Percentiles rank a stretch among this genome's conserved stretches.
Conservation (phyloP, 176 grass and related monocot genomes). For the Hsuehochloa calcarea region DNA sequence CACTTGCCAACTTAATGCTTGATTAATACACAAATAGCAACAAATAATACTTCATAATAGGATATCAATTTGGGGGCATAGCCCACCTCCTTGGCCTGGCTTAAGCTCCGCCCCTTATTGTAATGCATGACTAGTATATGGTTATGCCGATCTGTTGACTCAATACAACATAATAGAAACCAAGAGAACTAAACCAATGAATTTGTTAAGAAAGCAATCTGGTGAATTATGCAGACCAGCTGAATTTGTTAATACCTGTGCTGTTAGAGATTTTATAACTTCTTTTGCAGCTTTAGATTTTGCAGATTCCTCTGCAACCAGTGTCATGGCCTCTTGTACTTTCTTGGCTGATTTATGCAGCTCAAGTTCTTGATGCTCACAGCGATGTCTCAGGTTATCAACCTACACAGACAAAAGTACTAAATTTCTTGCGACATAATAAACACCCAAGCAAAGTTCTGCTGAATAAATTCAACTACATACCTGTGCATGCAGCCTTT, state of each 20-base stretch:
- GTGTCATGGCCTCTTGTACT: constrained; percentile 65
- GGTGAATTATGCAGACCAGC: neutral
- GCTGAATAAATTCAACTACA: constrained; percentile 14
- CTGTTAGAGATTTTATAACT: constrained; percentile 96
- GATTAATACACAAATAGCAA: too few species aligned
- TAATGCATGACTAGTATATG: neutral
- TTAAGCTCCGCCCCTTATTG: neutral
- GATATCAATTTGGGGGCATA: too few species aligned
- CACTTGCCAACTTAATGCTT: too few species aligned
- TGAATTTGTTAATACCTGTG: constrained; percentile 55
- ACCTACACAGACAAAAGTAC: constrained; percentile 47
- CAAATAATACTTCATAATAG: too few species aligned
- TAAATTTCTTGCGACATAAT: constrained; percentile 11
- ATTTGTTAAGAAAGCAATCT: neutral
- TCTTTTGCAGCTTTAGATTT: constrained; percentile 99
- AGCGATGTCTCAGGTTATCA: constrained; percentile 73
- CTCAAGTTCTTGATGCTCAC: constrained; percentile 80
- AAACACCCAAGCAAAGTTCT: constrained; percentile 5
- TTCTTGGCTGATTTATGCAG: constrained; percentile 76
- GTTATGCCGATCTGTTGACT: neutral
- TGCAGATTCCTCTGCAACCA: constrained; percentile 86
- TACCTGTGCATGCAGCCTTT: constrained; percentile 74
- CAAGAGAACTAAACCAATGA: constrained; percentile 18
- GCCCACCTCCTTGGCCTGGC: too few species aligned
- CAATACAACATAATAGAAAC: neutral